phyloP scores from a whole-genome alignment of 2,329 filamentous ascomycete genomes.

The Colletotrichum sp. region DNA sequence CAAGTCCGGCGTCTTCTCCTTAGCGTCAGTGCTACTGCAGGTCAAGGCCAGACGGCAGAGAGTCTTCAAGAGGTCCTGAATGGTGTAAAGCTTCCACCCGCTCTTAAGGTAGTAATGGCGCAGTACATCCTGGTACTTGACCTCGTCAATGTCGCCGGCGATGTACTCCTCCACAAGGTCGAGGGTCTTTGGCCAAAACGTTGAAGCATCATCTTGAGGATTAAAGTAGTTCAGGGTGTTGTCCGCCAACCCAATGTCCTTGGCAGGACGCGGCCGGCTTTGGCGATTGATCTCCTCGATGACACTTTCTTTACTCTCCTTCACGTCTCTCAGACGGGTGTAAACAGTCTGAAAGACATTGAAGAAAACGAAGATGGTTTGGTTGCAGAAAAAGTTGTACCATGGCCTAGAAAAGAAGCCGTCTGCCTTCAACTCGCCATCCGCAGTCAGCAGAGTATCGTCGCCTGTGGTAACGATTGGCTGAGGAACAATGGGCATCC shows the following conservation, averaged over 20 bases:
- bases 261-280: slow-evolving; percentile 77
- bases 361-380: slow-evolving; percentile 93
- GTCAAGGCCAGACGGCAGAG: slow-evolving; percentile 80
- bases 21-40: slow-evolving; percentile 85
- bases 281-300: slow-evolving; percentile 75
- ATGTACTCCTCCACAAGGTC: slow-evolving; percentile 87
- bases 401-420: slow-evolving; percentile 80
- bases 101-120: slow-evolving; percentile 89
- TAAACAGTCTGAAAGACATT: slow-evolving; percentile 93
- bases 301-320: slow-evolving; percentile 77
- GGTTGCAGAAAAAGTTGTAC: slow-evolving; percentile 92
- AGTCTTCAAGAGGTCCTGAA: slow-evolving; percentile 85
- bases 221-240: slow-evolving; percentile 82
- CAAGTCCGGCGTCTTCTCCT: slow-evolving; percentile 93
- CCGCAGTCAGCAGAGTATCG: slow-evolving; percentile 61
- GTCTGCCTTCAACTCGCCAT: slow-evolving; percentile 73
- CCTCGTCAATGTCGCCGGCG: slow-evolving; percentile 79
- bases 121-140: slow-evolving; percentile 85
- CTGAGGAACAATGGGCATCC: slow-evolving; percentile 66
- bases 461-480: slow-evolving; percentile 57
- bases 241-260: slow-evolving; percentile 82
- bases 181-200: slow-evolving; percentile 86
- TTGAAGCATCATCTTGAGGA: slow-evolving; percentile 59
- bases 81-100: slow-evolving; percentile 92
- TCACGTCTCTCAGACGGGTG: slow-evolving; percentile 80